A percentile compares a stretch with the other conserved stretches of the same genome.
Evolutionary conservation across 169 alveolate species (phyloP).

Genomic region (Babesia divergens): DNA sequence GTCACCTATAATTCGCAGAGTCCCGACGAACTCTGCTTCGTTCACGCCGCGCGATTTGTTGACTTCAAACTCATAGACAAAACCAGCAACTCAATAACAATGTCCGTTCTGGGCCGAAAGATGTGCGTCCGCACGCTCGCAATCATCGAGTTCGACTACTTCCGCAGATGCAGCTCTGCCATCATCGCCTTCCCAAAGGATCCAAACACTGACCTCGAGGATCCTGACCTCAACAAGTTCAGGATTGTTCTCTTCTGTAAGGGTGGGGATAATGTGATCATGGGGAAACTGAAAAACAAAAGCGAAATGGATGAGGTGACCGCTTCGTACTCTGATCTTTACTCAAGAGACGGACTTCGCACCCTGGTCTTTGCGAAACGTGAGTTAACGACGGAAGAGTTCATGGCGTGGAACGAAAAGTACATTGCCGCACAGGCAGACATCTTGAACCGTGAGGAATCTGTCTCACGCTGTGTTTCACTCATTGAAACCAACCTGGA

Average conservation of each 20-base stretch:
- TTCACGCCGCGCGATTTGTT: constrained; percentile 73
- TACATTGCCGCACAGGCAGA: constrained; percentile 64
- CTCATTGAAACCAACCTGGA: constrained; percentile 86
- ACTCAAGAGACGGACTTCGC: constrained; percentile 82
- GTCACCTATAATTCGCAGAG: constrained; percentile 66
- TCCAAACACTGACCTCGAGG: constrained; percentile 15
- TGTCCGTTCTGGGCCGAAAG: constrained; percentile 69
- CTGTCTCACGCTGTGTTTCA: constrained; percentile 78
- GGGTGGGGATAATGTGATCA: constrained; percentile 92
- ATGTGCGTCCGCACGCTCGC: constrained; percentile 75
- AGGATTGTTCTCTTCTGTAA: constrained; percentile 79
- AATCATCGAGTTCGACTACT: constrained; percentile 75
- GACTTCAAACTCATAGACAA: constrained; percentile 69
- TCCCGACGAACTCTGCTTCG: constrained; percentile 77
- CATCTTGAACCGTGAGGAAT: constrained; percentile 73
- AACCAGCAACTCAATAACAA: constrained; percentile 64
- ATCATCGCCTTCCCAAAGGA: constrained; percentile 72
- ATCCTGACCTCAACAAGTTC: constrained; percentile 43
- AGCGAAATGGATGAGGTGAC: constrained; percentile 67
- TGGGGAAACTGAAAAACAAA: constrained; percentile 66
- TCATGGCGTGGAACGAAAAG: constrained; percentile 71
- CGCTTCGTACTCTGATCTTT: constrained; percentile 71
- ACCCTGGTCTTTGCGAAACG: constrained; percentile 90
- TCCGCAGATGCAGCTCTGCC: constrained; percentile 76
- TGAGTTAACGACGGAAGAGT: constrained; percentile 79